Evolutionary conservation across 163 green algal species (phyloP).

Genomic region (Chloroidium sp.): DNA sequence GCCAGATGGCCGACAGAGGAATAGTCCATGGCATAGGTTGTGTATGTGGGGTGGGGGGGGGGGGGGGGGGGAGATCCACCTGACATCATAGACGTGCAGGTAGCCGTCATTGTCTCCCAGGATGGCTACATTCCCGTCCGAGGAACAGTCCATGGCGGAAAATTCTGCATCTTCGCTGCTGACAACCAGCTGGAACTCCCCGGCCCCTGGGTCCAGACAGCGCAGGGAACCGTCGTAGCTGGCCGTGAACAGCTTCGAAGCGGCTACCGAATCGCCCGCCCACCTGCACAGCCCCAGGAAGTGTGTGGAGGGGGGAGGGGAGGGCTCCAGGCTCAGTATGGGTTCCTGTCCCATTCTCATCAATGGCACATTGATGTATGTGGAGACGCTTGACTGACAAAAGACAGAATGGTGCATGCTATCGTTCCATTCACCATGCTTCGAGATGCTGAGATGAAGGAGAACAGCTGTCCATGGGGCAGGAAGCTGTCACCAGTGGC

Average conservation of each 20-base stretch:
- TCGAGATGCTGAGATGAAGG: too few relatives aligned
- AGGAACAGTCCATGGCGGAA: constrained; percentile 30
- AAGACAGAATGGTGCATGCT: too few relatives aligned
- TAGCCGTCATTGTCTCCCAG: constrained; percentile 58
- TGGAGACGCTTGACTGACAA: too few relatives aligned
- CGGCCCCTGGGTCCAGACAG: constrained; percentile 26
- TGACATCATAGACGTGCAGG: constrained; percentile 32
- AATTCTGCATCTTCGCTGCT: constrained; percentile 34
- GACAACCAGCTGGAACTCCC: constrained; percentile 14
- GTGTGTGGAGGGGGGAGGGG: neutral
- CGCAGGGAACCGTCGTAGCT: constrained; percentile 46
- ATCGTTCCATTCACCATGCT: too few relatives aligned
- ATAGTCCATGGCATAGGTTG: too few relatives aligned
- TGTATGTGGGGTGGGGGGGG: too few relatives aligned
- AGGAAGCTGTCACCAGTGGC: neutral
- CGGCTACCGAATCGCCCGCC: constrained; percentile 14
- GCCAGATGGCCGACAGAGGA: too few relatives aligned
- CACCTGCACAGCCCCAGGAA: constrained; percentile 15
- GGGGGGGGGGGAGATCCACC: neutral
- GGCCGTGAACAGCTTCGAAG: constrained; percentile 25
- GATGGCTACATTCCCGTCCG: constrained; percentile 9
- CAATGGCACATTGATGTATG: neutral
- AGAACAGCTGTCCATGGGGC: too few relatives aligned
- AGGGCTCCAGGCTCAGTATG: too few relatives aligned
- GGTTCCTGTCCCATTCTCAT: too few relatives aligned